Evolutionary conservation across 2,329 filamentous ascomycete species (phyloP).

Genomic region (Fusarium fujikuroi): DNA sequence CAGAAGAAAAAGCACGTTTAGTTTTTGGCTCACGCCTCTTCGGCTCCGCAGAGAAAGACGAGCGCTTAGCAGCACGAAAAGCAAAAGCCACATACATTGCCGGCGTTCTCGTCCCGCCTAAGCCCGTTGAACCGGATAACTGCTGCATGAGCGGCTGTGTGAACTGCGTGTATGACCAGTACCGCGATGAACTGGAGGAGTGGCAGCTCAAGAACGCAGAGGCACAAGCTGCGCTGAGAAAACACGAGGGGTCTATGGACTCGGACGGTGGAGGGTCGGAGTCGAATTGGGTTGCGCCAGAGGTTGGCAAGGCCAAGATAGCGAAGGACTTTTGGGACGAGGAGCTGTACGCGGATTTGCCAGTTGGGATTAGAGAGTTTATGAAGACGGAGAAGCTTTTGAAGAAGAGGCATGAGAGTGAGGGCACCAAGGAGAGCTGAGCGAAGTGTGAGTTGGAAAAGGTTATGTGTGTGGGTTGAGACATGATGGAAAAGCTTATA

Average conservation of each 20-base stretch:
- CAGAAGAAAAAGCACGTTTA: conserved; percentile 68
- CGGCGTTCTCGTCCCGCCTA: conserved; percentile 83
- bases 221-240: conserved; percentile 66
- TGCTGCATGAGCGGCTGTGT: conserved; percentile 99
- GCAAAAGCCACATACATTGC: conserved; percentile 73
- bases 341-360: conserved; percentile 81
- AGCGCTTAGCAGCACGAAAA: conserved; percentile 67
- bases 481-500: conserved; percentile 28
- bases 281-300: conserved; percentile 66
- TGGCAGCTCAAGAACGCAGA: conserved; percentile 76
- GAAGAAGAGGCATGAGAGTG: conserved; percentile 75
- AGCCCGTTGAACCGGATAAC: conserved; percentile 91
- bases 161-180: conserved; percentile 96
- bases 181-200: conserved; percentile 89
- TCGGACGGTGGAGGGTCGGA: conserved; percentile 83
- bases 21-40: conserved; percentile 85
- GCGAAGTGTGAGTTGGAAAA: not conserved
- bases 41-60: conserved; percentile 75
- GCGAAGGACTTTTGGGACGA: conserved; percentile 68
- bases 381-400: conserved; percentile 96
- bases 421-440: conserved; percentile 60
- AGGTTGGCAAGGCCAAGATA: conserved; percentile 52
- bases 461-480: not conserved
- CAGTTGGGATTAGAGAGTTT: conserved; percentile 93
- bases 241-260: conserved; percentile 70